Evolutionary conservation across 2,329 filamentous ascomycete species (phyloP).

Genomic region (Beauveria brongniartii): DNA sequence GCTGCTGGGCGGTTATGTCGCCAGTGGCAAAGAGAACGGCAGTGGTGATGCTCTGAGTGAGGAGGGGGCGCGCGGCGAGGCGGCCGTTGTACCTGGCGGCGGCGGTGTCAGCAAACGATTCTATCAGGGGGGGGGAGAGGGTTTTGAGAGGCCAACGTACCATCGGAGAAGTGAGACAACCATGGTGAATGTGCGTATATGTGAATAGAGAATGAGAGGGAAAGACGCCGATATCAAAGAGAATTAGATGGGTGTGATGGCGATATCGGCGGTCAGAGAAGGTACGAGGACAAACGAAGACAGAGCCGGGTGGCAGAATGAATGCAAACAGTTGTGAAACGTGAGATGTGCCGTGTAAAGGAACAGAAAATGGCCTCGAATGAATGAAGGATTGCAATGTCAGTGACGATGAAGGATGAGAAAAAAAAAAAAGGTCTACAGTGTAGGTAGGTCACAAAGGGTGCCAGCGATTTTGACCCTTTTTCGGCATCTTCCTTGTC

Average conservation of each 20-base stretch:
- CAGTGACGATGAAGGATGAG: neutral
- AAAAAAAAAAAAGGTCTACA: neutral
- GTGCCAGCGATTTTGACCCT: neutral
- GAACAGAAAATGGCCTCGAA: neutral
- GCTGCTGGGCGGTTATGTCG: conserved; percentile 84
- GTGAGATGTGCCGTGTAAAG: neutral
- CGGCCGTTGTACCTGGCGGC: conserved; percentile 71
- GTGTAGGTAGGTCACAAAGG: neutral
- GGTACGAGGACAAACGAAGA: neutral
- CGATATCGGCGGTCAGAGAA: neutral
- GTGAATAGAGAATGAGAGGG: neutral
- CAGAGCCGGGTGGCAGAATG: neutral
- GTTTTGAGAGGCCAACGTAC: neutral
- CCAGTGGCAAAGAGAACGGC: conserved; percentile 88
- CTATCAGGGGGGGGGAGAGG: neutral
- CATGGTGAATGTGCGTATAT: conserved; percentile 4
- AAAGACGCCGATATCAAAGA: neutral
- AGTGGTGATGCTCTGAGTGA: conserved; percentile 87
- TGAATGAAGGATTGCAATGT: no score
- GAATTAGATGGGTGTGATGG: neutral
- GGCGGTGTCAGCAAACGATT: neutral
- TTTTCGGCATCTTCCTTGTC: neutral
- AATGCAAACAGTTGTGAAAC: neutral
- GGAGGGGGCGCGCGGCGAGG: conserved; percentile 70
- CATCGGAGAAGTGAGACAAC: conserved; percentile 11